Percentiles rank a stretch among this genome's conserved stretches.
Conservation (phyloP, 2,329 filamentous ascomycete species). For the Phialemonium atrogriseum region DNA sequence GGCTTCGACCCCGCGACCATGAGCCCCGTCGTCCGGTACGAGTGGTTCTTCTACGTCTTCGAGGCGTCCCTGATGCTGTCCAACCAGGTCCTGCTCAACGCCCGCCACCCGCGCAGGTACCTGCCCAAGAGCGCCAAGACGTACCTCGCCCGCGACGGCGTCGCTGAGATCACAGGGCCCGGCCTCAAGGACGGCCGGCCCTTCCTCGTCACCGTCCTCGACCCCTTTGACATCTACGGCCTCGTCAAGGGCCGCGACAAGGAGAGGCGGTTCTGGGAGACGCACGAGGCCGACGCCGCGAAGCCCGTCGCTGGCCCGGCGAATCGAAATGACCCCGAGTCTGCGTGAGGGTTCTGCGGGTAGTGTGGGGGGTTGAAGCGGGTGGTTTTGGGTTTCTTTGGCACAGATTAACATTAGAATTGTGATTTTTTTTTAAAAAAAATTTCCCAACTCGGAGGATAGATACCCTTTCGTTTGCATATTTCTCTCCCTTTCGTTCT, state of each 20-base stretch:
- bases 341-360: not conserved
- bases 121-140: constrained; percentile 39
- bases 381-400: not conserved
- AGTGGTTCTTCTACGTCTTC: constrained; percentile 53
- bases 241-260: constrained; percentile 13
- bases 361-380: not conserved
- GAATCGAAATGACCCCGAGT: not conserved
- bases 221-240: constrained; percentile 20
- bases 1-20: constrained; percentile 26
- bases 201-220: constrained; percentile 29
- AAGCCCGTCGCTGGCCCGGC: not conserved
- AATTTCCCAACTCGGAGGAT: no score
- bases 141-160: constrained; percentile 41
- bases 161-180: constrained; percentile 37
- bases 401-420: no score
- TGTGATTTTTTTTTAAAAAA: no score
- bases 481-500: no score
- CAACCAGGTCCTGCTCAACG: constrained; percentile 42
- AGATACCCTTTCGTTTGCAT: no score
- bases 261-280: constrained; percentile 17
- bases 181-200: constrained; percentile 40
- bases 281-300: constrained; percentile 22
- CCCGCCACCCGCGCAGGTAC: constrained; percentile 40
- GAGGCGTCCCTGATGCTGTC: constrained; percentile 44
- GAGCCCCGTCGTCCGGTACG: constrained; percentile 42